Evolutionary conservation across 1,284 basidiomycete genomes (phyloP).

Genomic region (Irpex rosettiformis): DNA sequence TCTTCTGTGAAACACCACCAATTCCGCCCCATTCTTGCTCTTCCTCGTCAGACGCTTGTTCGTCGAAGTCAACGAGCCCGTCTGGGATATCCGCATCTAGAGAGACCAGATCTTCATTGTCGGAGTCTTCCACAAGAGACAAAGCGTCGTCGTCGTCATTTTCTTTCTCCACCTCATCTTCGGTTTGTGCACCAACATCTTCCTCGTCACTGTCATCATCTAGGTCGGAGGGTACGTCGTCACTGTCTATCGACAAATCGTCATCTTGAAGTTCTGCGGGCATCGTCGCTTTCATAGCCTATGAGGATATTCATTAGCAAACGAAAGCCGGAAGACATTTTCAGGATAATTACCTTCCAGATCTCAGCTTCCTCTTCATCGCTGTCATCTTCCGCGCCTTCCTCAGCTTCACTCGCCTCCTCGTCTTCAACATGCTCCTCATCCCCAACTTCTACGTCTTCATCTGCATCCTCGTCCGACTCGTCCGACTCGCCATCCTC

Average conservation of each 20-base stretch:
- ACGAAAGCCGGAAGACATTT: background rate
- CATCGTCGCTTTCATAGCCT: slow-evolving; percentile 86
- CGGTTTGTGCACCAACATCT: slow-evolving; percentile 30
- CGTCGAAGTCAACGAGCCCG: slow-evolving; percentile 59
- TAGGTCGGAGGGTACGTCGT: slow-evolving; percentile 32
- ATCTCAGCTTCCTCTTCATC: slow-evolving; percentile 67
- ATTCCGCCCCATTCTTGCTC: slow-evolving; percentile 58
- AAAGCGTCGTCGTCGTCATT: slow-evolving; percentile 37
- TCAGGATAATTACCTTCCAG: slow-evolving; percentile 67
- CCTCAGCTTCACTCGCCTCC: slow-evolving; percentile 29
- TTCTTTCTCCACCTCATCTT: slow-evolving; percentile 27
- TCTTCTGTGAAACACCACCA: slow-evolving; percentile 41
- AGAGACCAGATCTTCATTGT: slow-evolving; percentile 64
- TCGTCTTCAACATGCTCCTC: slow-evolving; percentile 20
- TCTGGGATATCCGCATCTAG: slow-evolving; percentile 50
- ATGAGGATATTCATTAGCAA: slow-evolving; percentile 4
- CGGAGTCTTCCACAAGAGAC: slow-evolving; percentile 62
- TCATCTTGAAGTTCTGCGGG: slow-evolving; percentile 48
- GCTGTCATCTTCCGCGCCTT: slow-evolving; percentile 39
- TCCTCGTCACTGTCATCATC: slow-evolving; percentile 32
- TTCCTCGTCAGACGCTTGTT: slow-evolving; percentile 37
- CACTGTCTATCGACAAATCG: slow-evolving; percentile 35
- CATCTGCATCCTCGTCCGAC: slow-evolving; percentile 29
- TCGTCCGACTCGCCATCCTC: slow-evolving; percentile 26
- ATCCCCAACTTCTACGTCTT: slow-evolving; percentile 29